Evolutionary conservation across 768 basidiomycete genomes (phyloP).

Genomic region (Rubroboletus pulcherrimus): DNA sequence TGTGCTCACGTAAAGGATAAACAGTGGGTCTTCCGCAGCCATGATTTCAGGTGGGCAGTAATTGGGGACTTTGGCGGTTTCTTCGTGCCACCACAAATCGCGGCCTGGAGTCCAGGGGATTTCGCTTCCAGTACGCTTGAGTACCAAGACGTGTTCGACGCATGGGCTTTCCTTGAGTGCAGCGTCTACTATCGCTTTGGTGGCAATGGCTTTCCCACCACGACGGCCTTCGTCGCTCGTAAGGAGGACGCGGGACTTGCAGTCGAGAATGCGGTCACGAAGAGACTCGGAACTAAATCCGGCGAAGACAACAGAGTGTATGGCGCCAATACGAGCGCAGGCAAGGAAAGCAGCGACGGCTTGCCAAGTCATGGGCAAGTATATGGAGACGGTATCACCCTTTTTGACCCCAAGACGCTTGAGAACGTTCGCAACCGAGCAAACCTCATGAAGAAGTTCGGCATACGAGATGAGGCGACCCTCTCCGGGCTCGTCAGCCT

Average conservation of each 20-base stretch:
- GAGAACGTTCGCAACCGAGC: slow-evolving; percentile 86
- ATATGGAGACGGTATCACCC: slow-evolving; percentile 91
- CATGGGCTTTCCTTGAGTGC: slow-evolving; percentile 80
- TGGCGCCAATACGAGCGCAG: slow-evolving; percentile 93
- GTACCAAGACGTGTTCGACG: slow-evolving; percentile 89
- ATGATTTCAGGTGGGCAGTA: slow-evolving; percentile 90
- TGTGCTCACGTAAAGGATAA: slow-evolving; percentile 90
- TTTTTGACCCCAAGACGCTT: slow-evolving; percentile 87
- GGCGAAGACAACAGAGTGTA: slow-evolving; percentile 97
- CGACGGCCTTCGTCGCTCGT: slow-evolving; percentile 93
- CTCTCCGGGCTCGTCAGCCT: slow-evolving; percentile 90
- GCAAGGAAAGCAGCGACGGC: slow-evolving; percentile 96
- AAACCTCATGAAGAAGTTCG: slow-evolving; percentile 89
- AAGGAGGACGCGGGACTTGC: slow-evolving; percentile 85
- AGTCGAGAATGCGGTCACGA: slow-evolving; percentile 88
- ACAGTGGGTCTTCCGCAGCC: slow-evolving; percentile 92
- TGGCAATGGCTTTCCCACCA: slow-evolving; percentile 93
- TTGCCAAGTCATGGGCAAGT: slow-evolving; percentile 94
- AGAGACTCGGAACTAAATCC: slow-evolving; percentile 95
- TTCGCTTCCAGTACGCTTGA: slow-evolving; percentile 80
- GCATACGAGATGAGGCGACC: slow-evolving; percentile 74
- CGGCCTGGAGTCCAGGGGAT: slow-evolving; percentile 80
- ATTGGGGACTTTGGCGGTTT: slow-evolving; percentile 73
- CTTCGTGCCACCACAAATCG: slow-evolving; percentile 98
- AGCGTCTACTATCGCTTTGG: slow-evolving; percentile 89